phyloP scores from a whole-genome alignment of 2,329 filamentous ascomycete genomes.

The Fusarium piperis region DNA sequence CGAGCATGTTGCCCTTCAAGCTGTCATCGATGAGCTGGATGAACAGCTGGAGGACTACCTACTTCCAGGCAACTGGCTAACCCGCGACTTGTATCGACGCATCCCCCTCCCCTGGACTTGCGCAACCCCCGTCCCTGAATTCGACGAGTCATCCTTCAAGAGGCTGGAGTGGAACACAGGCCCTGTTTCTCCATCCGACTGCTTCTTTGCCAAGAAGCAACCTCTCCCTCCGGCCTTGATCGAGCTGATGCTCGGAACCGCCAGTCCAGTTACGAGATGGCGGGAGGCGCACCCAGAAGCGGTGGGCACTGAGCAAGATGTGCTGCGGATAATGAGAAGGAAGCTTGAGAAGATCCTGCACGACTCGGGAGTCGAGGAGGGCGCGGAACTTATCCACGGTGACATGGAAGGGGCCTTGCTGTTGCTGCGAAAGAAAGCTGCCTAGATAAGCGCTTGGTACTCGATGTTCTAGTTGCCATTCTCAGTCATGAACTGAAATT shows the following conservation, averaged over 20 bases:
- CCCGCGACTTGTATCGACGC: slow-evolving; percentile 51
- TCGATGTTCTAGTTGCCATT: background rate
- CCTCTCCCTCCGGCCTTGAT: slow-evolving; percentile 46
- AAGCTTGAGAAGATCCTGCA: slow-evolving; percentile 43
- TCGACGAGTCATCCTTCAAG: slow-evolving; percentile 52
- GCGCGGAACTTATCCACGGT: slow-evolving; percentile 44
- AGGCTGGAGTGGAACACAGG: slow-evolving; percentile 54
- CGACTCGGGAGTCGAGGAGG: slow-evolving; percentile 48
- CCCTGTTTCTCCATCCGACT: slow-evolving; percentile 20
- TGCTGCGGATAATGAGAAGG: slow-evolving; percentile 44
- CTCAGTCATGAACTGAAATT: background rate
- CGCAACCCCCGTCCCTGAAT: slow-evolving; percentile 43
- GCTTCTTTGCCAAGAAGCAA: slow-evolving; percentile 40
- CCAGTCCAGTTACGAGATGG: slow-evolving; percentile 56
- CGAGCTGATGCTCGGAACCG: slow-evolving; percentile 49
- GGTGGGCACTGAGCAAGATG: slow-evolving; percentile 52
- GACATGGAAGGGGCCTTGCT: slow-evolving; percentile 40
- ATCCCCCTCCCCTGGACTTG: slow-evolving; percentile 62
- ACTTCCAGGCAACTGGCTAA: slow-evolving; percentile 54
- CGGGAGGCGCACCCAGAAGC: slow-evolving; percentile 54
- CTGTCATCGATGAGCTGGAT: slow-evolving; percentile 51
- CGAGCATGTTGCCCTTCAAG: slow-evolving; percentile 54
- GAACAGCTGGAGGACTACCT: slow-evolving; percentile 51
- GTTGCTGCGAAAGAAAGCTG: slow-evolving; percentile 42
- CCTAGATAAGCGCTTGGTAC: background rate